Evolutionary conservation across 495 filamentous ascomycete species (phyloP).

Genomic region (Thozetella sp.): DNA sequence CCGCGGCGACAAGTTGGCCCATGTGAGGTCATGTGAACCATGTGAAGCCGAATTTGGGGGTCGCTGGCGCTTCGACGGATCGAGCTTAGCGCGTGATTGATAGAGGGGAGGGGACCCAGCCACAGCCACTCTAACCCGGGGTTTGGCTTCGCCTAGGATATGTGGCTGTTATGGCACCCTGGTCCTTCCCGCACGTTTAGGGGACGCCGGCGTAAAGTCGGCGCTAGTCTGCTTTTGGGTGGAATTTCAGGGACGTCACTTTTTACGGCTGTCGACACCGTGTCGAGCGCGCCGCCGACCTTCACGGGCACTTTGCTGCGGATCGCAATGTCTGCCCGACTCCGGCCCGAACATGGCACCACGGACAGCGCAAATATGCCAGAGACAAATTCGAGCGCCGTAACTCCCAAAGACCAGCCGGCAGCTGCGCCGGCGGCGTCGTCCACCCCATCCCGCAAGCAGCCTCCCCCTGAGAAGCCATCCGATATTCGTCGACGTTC

Average conservation of each 20-base stretch:
- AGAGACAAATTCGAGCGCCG: background rate
- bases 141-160: background rate
- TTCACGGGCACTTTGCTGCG: background rate
- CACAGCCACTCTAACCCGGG: background rate
- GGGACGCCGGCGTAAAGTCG: background rate
- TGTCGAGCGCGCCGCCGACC: background rate
- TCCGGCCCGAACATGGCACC: slow-evolving; percentile 15
- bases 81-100: no score
- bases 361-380: slow-evolving; percentile 2
- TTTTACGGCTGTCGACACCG: background rate
- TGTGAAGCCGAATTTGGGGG: slow-evolving; percentile 3
- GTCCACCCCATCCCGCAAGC: slow-evolving; percentile 27
- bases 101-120: no score
- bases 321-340: slow-evolving; percentile 29
- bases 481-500: slow-evolving; percentile 68
- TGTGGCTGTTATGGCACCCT: background rate
- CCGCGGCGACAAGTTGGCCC: background rate
- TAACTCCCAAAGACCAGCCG: background rate
- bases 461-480: slow-evolving; percentile 75
- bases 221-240: background rate
- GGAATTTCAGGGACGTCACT: slow-evolving; percentile 1
- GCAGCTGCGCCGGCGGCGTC: background rate
- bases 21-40: slow-evolving; percentile 3
- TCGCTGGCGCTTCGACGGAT: no score
- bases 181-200: background rate